Base-by-base conservation (phyloP, 305 asterid genomes). In the Fraxinus paxiana region DNA sequence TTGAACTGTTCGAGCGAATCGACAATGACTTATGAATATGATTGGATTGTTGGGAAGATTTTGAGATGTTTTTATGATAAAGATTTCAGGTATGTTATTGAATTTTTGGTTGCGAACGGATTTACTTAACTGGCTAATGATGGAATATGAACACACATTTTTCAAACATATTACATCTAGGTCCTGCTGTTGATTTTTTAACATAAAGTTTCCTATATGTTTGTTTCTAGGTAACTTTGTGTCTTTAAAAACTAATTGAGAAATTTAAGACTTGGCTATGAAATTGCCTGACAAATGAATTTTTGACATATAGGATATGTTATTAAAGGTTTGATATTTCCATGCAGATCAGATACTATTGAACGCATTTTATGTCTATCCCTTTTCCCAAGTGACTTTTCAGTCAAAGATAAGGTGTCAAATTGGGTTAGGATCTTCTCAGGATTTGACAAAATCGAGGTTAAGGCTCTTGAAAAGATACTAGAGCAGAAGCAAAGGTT, bases 401-500 rank as follows among this genome's bases (percentile, higher is more conserved):
- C 97, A 73, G 92, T 86, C 74, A 91, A 87, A 85, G 95, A 96
- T 77, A 91, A 86, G 88, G 97, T 93, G 78, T 85, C 80, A 84
- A 87, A 81, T 82, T 94, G 98, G 98, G 89, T 96, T 63, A 86
- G 88, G 78, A 84, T 90, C 75, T 93, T 94, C 89, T 83, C 95
- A 33, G 93, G 91, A 83, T 93, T 93, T 79, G 98, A 93, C 89
- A 96, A 94, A 85, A 88, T 94, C 63, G 99, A 94, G 89, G 91
- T 91, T 72, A 93, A 93, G 92, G 98, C 98, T 77, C 92, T 96
- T 75, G 99, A 96, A 88, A 96, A 93, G 92, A 93, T 96, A 85
- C 83, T 96, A 75, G 98, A 94, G 90, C 99, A 94, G 89, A 94
- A 96, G 84, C 97, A 93, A 85, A 94, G 99, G 99, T 96, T 82